A percentile compares a stretch with the other conserved stretches of the same genome.
Evolutionary conservation across 176 grass and related monocot species (phyloP).

Genomic region (Elaeis guineensis): DNA sequence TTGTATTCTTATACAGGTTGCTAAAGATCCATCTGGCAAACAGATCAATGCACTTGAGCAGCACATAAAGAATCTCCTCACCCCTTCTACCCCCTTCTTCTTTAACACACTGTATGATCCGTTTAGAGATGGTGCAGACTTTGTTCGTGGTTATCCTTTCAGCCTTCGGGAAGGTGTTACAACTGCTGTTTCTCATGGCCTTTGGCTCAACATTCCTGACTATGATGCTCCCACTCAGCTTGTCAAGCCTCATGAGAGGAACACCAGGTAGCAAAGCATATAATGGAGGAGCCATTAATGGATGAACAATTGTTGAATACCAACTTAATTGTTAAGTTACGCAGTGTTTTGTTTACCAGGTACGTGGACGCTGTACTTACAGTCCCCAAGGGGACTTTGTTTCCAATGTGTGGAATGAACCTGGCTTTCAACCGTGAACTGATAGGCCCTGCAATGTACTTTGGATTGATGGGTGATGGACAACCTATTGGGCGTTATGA

Average conservation of each 20-base stretch:
- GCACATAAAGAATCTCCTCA: slow-evolving; percentile 42
- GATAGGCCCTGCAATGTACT: slow-evolving; percentile 36
- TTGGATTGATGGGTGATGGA: slow-evolving; percentile 38
- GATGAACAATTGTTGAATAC: too few species aligned
- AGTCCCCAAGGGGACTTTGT: slow-evolving; percentile 32
- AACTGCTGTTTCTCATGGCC: slow-evolving; percentile 45
- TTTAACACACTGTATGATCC: slow-evolving; percentile 53
- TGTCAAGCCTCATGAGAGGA: slow-evolving; percentile 36
- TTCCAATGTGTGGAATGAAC: slow-evolving; percentile 40
- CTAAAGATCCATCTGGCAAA: slow-evolving; percentile 41
- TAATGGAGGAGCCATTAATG: too few species aligned
- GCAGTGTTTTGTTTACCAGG: slow-evolving; percentile 10
- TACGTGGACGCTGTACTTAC: slow-evolving; percentile 35
- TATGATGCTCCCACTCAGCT: slow-evolving; percentile 44
- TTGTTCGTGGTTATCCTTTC: slow-evolving; percentile 49
- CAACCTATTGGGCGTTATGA: slow-evolving; percentile 34
- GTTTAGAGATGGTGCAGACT: slow-evolving; percentile 40
- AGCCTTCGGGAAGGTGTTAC: slow-evolving; percentile 39
- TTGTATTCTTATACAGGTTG: slow-evolving; percentile 19
- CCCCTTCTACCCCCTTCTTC: slow-evolving; percentile 40
- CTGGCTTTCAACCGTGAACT: slow-evolving; percentile 34
- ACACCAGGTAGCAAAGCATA: slow-evolving; percentile 22
- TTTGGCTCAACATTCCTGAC: slow-evolving; percentile 49
- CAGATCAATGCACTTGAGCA: slow-evolving; percentile 46
- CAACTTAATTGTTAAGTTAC: too few species aligned